Evolutionary conservation across 495 filamentous ascomycete genomes (phyloP), one percentile per base, ranked within the genome.

Genomic region (Sabuloglossum arenarium): DNA sequence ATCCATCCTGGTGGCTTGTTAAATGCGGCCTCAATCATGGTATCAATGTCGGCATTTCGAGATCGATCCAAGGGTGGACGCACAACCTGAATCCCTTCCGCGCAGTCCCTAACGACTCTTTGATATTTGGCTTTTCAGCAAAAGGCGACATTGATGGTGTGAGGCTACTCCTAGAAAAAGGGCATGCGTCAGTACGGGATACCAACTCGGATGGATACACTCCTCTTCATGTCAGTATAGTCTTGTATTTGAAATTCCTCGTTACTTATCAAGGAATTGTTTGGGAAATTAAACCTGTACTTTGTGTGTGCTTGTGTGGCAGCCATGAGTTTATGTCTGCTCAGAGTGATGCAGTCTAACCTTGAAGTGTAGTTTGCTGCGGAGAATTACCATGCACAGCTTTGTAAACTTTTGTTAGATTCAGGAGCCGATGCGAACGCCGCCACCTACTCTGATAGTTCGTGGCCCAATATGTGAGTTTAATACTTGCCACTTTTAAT

Each of bases 61-160:
- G 34, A 16, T 39, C 34, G 8, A 16, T 16, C 8, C 8, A 16
- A 39, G 34, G 34, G 8, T 39, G 34, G 34, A 16, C 34, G 16
- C 34, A 39, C 8, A 8, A 16, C 8, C 8, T 39, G 8, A 16
- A 39, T 8, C 34, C 34, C 8, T 16, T 39, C 16, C 34, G 34
- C 16, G 34, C 16, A 16, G 34, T 39, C 8, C 34, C 58, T 37
- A 54, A 60, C 28, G 53, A 59, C 28, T 39, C 60, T 39, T 24
- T 57, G 45, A 57, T 57, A 6, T 61, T 61, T 28, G 25, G 53
- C 1, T 61, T 57, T 30, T 61, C 58, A 24, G 46, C 10, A n/a
- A 12, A 60, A 1, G 60, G 58, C 1, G 56, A 61, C 34, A 16
- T 61, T 39, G 34, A 39, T 16, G 23, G 52, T 12, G 29, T 54